Base-by-base conservation (phyloP, 176 grass and related monocot genomes). In the Triticum monococcum region DNA sequence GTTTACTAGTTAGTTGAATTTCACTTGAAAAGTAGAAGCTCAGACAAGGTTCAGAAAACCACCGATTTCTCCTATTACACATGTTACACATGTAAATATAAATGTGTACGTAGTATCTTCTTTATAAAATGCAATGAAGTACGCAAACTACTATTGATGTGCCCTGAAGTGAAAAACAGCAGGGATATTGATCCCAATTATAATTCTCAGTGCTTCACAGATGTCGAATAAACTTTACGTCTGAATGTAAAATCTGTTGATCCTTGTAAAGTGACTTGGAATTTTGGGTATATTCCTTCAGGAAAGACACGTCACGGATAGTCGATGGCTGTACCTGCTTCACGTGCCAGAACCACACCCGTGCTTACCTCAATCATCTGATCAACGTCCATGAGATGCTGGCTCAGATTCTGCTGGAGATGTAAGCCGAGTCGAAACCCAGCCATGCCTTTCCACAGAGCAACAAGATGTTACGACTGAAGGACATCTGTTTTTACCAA, bases 361-460 rank as follows among this genome's bases (percentile, higher is more conserved):
- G 91, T 28, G 96, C 93, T 80, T 98, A 98, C 88, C 86, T 98
- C 33, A 98, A 98, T 88, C 96, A 94, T 86, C 77, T 95, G 76
- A 90, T 98, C 13, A 98, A 94, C 32, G 93, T 95, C 46, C 96
- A 98, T 54, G 93, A 95, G 86, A 98, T 98, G 96, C 67, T 98
- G 86, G 93, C 91, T 66, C 93, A 95, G 70, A 98, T 98, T 87
- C 88, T 98, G 84, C 89, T 98, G 64, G 96, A 98, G 94, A 98
- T 98, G 91, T 98, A 94, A 95, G 90, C 50, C 57, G 56, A 77
- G 14, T 54, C 24, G 22, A 25, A 65, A 54, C 52, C n/a, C 52
- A 81, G 9, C n/a, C 16, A 68, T 63, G 16, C 24, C n/a, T 89
- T 75, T 86, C 32, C 18, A 1, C 18, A 68, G 23, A 74, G n/a